These are phyloP conservation scores for Daldinia concentrica DNA, from an alignment of 495 filamentous ascomycete genomes.

Conservation along the genomic window DNA sequence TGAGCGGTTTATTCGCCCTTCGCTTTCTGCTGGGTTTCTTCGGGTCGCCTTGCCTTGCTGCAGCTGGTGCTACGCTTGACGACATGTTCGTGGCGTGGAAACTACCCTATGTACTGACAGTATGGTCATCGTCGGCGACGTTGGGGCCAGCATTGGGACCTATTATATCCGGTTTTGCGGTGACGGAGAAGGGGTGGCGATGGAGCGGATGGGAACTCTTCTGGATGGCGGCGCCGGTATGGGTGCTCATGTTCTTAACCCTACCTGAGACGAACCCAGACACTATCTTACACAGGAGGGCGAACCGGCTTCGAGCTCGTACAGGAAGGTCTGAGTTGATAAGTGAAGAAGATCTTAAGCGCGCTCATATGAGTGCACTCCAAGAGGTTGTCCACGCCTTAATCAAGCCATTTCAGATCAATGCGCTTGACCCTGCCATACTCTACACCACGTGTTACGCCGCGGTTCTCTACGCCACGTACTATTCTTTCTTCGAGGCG, in stretches of 20 bases:
- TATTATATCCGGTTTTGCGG: slow-evolving; percentile 65
- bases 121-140: slow-evolving; percentile 61
- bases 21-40: slow-evolving; percentile 79
- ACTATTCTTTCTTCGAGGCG: slow-evolving; percentile 85
- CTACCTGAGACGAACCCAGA: slow-evolving; percentile 59
- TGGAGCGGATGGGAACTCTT: slow-evolving; percentile 63
- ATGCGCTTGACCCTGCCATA: slow-evolving; percentile 68
- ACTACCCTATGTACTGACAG: slow-evolving; percentile 73
- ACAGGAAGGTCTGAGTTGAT: slow-evolving; percentile 52
- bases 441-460: slow-evolving; percentile 70
- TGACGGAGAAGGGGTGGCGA: slow-evolving; percentile 60
- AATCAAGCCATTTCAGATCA: slow-evolving; percentile 68
- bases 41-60: slow-evolving; percentile 78
- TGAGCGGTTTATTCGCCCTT: slow-evolving; percentile 72
- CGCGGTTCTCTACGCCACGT: slow-evolving; percentile 73
- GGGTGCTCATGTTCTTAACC: slow-evolving; percentile 53
- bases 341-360: slow-evolving; percentile 62
- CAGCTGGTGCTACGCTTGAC: slow-evolving; percentile 83
- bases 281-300: slow-evolving; percentile 54
- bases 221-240: slow-evolving; percentile 59
- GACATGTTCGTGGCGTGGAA: slow-evolving; percentile 77
- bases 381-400: slow-evolving; percentile 63
- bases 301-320: slow-evolving; percentile 52
- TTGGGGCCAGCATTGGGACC: slow-evolving; percentile 60
- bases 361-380: slow-evolving; percentile 56